Evolutionary conservation across 228 moss, liverwort and hornwort genomes (phyloP).

Genomic region (Sphagnum fallax): DNA sequence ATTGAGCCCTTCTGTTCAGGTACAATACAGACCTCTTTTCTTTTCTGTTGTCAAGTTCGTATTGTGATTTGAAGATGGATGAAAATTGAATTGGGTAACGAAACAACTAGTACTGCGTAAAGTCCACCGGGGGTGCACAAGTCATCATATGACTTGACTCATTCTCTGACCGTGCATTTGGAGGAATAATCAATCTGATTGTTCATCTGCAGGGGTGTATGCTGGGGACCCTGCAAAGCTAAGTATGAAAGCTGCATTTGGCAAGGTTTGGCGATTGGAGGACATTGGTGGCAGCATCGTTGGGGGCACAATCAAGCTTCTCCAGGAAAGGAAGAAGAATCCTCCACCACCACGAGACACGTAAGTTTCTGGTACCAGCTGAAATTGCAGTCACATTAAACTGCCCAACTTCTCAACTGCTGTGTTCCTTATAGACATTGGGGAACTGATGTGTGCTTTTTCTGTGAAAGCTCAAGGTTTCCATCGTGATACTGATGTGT

Average conservation of each 20-base stretch:
- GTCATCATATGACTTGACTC: too few relatives aligned
- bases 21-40: conserved; percentile 3
- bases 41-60: too few relatives aligned
- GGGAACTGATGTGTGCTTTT: neutral
- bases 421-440: neutral
- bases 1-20: conserved; percentile 99
- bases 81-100: too few relatives aligned
- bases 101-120: too few relatives aligned
- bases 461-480: neutral
- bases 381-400: too few relatives aligned
- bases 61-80: too few relatives aligned
- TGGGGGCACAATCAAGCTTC: conserved; percentile 67
- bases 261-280: conserved; percentile 95
- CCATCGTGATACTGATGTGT: too few relatives aligned
- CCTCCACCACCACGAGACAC: conserved; percentile 89
- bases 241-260: conserved; percentile 99
- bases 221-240: conserved; percentile 94
- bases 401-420: neutral
- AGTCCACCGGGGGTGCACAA: neutral
- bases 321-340: conserved; percentile 80
- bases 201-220: conserved; percentile 66
- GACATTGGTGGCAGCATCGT: conserved; percentile 90
- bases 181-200: too few relatives aligned
- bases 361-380: conserved; percentile 18
- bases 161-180: neutral